Conservation (phyloP, 441 rosid species). For the Populus tomentosa region DNA sequence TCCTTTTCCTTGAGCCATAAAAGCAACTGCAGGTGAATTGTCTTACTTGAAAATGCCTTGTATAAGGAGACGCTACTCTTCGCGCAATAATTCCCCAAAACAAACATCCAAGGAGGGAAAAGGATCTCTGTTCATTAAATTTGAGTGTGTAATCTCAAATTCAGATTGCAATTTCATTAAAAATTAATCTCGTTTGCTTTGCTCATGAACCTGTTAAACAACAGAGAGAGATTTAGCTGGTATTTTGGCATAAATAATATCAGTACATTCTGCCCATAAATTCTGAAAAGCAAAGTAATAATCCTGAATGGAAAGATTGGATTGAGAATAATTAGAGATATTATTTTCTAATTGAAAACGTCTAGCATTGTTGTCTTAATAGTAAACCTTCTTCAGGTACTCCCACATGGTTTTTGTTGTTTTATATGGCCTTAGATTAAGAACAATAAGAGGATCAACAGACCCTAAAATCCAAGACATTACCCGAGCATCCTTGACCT, state of each 20-base stretch:
- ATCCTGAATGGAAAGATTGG: neutral
- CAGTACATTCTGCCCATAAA: neutral
- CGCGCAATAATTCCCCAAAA: constrained; percentile 13
- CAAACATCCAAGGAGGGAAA: constrained; percentile 7
- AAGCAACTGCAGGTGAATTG: neutral
- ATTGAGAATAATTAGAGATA: neutral
- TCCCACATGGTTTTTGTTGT: neutral
- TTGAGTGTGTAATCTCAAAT: constrained; percentile 5
- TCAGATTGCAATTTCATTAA: constrained; percentile 11
- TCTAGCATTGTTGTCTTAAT: neutral
- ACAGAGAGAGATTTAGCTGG: neutral
- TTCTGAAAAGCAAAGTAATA: constrained; percentile 4
- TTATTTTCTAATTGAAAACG: neutral
- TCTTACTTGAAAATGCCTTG: neutral
- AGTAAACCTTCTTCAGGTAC: neutral
- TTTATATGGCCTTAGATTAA: neutral
- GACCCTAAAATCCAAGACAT: neutral
- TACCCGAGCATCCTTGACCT: neutral
- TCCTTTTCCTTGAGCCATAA: neutral
- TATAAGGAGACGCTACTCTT: constrained; percentile 6
- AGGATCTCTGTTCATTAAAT: neutral
- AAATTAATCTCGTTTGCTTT: constrained; percentile 7
- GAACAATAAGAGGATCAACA: neutral
- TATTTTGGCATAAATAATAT: constrained; percentile 6
- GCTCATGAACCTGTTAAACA: constrained; percentile 1